Percentiles rank a stretch among this genome's conserved stretches.
Evolutionary conservation across 2,329 filamentous ascomycete species (phyloP).

Genomic region (Xylaria hypoxylon): DNA sequence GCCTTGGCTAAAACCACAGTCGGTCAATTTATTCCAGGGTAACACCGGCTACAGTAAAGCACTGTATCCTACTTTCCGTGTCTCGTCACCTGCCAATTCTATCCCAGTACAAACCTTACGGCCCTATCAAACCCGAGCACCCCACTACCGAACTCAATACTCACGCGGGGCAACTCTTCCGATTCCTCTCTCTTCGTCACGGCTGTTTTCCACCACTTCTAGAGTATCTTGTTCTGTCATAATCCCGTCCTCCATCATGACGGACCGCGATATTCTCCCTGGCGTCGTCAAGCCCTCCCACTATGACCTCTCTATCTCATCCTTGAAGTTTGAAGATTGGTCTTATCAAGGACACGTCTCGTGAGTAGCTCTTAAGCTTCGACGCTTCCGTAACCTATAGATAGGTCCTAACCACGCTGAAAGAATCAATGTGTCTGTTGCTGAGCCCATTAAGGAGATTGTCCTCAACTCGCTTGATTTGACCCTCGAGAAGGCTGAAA

Average conservation of each 20-base stretch:
- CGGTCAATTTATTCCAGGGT: conserved; percentile 11
- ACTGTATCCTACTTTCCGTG: conserved; percentile 2
- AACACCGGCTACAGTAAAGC: neutral
- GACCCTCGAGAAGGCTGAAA: conserved; percentile 74
- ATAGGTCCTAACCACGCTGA: conserved; percentile 9
- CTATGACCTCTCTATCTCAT: conserved; percentile 84
- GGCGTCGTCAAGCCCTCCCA: conserved; percentile 81
- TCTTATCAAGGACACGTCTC: conserved; percentile 84
- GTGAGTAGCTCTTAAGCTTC: conserved; percentile 54
- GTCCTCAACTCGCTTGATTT: conserved; percentile 88
- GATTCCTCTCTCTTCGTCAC: conserved; percentile 24
- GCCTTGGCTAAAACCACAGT: conserved; percentile 4
- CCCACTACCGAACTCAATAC: conserved; percentile 28
- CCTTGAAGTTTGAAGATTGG: conserved; percentile 80
- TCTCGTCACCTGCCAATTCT: conserved; percentile 45
- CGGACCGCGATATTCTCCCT: conserved; percentile 72
- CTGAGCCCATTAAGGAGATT: conserved; percentile 78
- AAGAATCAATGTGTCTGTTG: conserved; percentile 80
- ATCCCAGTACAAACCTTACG: conserved; percentile 27
- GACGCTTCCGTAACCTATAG: neutral
- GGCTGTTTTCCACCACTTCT: conserved; percentile 47
- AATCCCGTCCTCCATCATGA: conserved; percentile 58
- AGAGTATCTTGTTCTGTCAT: conserved; percentile 46
- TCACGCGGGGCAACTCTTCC: conserved; percentile 32
- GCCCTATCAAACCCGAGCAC: conserved; percentile 11